Base-by-base conservation (phyloP, 306 rosid genomes). In the Pterocarpus santalinus region DNA sequence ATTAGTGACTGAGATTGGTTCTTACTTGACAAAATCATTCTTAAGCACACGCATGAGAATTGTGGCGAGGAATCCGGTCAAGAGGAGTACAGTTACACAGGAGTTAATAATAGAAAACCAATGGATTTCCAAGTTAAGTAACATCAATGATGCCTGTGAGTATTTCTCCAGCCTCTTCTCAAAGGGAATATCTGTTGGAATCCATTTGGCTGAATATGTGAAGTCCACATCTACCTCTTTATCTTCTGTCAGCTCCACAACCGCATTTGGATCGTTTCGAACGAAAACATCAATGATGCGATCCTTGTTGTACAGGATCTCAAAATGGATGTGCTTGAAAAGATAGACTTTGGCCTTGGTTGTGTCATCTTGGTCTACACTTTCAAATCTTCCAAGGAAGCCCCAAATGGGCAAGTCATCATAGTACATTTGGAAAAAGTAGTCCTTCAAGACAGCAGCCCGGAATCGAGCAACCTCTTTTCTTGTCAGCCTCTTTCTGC, bases 371-470 rank as follows among this genome's bases (percentile, higher is more conserved):
- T 67, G 81, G 41, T 81, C 87, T 53, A 80, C 86, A 62, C 53
- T 80, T 6, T 83, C 84, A 80, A 85, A 78, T 80, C 57, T 88
- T 57, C 91, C 89, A 6, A 88, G 77, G 78, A 85, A 88, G 49
- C 89, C 89, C 91, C 91, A 88, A 63, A 88, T 77, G 15, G 91
- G 89, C 61, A 88, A 85, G 63, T 88, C 91, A 64, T 88, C 91
- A 78, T 83, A 85, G 80, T 83, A 85, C 87, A 88, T 88, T 65
- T 73, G 82, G 55, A 73, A 85, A 38, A 83, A 88, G 32, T 88
- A 88, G 87, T 88, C 89, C 82, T 85, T 88, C 47, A 81, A 83
- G 22, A 88, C 86, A 28, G 91, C 91, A 9, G 16, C 47, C 74
- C 87, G 67, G 55, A 88, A 83, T 71, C 63, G 83, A 28, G 80